Percentiles rank a stretch among this genome's conserved stretches.
Evolutionary conservation across 805 yeast species (phyloP).

Genomic region (Pichia kluyveri): DNA sequence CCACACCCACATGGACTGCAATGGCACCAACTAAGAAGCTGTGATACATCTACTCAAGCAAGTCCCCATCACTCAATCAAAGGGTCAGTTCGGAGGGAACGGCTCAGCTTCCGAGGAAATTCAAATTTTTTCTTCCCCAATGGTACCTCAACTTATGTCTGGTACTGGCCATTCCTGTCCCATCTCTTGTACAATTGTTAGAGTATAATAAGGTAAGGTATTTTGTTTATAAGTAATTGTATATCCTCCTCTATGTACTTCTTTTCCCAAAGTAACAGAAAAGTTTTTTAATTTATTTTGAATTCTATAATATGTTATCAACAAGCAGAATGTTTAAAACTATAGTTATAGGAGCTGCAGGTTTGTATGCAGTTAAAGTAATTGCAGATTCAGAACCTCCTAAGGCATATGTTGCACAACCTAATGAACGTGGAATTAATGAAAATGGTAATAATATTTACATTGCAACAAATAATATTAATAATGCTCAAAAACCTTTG

Average conservation of each 20-base stretch:
- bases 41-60: neutral
- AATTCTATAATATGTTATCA: neutral
- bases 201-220: no score
- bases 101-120: neutral
- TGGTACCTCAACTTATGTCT: no score
- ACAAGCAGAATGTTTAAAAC: neutral
- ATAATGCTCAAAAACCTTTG: neutral
- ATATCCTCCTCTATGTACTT: no score
- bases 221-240: no score
- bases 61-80: no score
- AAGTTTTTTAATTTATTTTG: neutral
- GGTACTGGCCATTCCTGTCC: no score
- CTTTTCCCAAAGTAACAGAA: no score
- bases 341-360: neutral
- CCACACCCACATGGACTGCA: constrained; percentile 18
- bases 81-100: neutral
- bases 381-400: neutral
- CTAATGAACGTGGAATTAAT: neutral
- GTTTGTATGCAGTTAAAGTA: constrained; percentile 12
- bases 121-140: no score
- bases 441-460: constrained; percentile 18
- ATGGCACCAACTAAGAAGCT: constrained; percentile 25
- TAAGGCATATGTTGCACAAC: neutral
- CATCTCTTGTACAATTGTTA: no score
- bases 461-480: constrained; percentile 13